Percentiles rank a stretch among this genome's conserved stretches.
Conservation (phyloP, 2,329 filamentous ascomycete genomes). For the Fusarium humuli region DNA sequence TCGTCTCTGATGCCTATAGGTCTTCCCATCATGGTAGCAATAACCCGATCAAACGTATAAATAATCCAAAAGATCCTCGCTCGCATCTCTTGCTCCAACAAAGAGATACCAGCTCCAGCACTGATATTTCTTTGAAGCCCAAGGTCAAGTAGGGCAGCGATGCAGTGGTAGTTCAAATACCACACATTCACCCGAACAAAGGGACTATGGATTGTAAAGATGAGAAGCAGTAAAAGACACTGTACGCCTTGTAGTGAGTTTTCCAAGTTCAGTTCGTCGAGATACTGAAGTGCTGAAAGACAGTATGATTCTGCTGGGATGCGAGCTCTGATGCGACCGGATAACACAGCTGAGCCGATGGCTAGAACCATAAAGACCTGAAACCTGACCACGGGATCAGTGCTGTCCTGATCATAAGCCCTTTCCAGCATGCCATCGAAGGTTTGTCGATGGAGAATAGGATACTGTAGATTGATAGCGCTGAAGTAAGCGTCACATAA, state of each 20-base stretch:
- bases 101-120: slow-evolving; percentile 55
- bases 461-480: slow-evolving; percentile 61
- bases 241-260: slow-evolving; percentile 63
- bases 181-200: slow-evolving; percentile 62
- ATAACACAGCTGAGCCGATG: slow-evolving; percentile 59
- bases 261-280: slow-evolving; percentile 60
- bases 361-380: slow-evolving; percentile 67
- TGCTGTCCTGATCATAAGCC: slow-evolving; percentile 49
- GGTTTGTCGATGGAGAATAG: slow-evolving; percentile 60
- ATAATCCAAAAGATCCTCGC: slow-evolving; percentile 67
- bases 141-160: slow-evolving; percentile 63
- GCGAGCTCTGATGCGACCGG: slow-evolving; percentile 55
- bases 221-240: slow-evolving; percentile 58
- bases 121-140: slow-evolving; percentile 64
- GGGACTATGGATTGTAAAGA: slow-evolving; percentile 64
- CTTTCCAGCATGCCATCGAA: slow-evolving; percentile 55
- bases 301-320: slow-evolving; percentile 63
- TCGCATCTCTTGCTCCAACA: slow-evolving; percentile 65
- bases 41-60: slow-evolving; percentile 62
- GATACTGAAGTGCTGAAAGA: slow-evolving; percentile 58
- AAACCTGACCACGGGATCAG: slow-evolving; percentile 53
- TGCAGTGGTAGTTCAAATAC: slow-evolving; percentile 67
- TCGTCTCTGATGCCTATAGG: slow-evolving; percentile 67
- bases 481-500: slow-evolving; percentile 62
- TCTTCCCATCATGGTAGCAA: slow-evolving; percentile 67